Evolutionary conservation across 2,329 filamentous ascomycete species (phyloP).

Genomic region (Chrysosporium queenslandicum): DNA sequence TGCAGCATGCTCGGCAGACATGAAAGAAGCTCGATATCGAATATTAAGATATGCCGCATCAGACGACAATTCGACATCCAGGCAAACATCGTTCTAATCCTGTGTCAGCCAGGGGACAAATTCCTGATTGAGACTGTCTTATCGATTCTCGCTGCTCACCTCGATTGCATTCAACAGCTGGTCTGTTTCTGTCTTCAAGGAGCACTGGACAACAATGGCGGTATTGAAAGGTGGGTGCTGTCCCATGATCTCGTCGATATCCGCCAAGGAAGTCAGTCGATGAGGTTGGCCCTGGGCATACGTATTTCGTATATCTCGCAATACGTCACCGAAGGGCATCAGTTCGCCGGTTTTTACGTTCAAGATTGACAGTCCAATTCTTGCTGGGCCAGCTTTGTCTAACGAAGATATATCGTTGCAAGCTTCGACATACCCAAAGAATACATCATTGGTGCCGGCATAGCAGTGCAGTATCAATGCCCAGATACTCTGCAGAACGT

Average conservation of each 20-base stretch:
- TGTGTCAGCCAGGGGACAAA: background rate
- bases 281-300: background rate
- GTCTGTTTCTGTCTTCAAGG: background rate
- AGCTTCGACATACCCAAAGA: background rate
- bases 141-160: background rate
- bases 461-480: background rate
- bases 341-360: background rate
- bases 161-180: background rate
- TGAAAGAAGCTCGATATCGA: background rate
- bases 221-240: background rate
- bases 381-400: background rate
- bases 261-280: background rate
- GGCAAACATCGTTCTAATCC: background rate
- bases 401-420: background rate
- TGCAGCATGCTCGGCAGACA: background rate
- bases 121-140: background rate
- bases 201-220: background rate
- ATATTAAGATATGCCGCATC: background rate
- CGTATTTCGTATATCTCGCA: background rate
- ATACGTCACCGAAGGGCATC: background rate
- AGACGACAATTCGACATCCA: background rate
- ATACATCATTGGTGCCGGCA: background rate
- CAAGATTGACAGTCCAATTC: background rate
- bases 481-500: background rate
- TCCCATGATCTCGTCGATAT: background rate